These are phyloP conservation scores for Citrus mangshanensis DNA, from an alignment of 345 rosid genomes.

Conservation along the genomic window DNA sequence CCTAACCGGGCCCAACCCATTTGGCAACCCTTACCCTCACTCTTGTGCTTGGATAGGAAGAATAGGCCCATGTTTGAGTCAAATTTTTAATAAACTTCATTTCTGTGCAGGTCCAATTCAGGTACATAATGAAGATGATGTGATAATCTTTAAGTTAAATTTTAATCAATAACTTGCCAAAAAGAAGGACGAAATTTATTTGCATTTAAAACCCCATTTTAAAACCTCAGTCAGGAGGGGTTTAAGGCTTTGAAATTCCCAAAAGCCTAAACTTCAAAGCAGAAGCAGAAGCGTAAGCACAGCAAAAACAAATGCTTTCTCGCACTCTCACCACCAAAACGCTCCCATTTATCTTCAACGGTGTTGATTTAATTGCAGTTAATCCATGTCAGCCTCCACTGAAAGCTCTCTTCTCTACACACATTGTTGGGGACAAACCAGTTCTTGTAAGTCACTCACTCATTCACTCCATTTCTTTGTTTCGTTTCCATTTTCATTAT, in stretches of 20 bases:
- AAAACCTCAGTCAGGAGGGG: neutral
- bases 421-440: slow-evolving; percentile 62
- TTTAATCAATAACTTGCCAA: too few species aligned
- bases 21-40: too few species aligned
- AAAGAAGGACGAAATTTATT: too few species aligned
- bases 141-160: too few species aligned
- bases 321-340: slow-evolving; percentile 14
- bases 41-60: too few species aligned
- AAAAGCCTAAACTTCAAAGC: too few species aligned
- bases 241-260: neutral
- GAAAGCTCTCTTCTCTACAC: slow-evolving; percentile 54
- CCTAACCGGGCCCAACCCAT: too few species aligned
- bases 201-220: neutral
- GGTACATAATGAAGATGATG: too few species aligned
- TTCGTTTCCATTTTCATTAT: neutral
- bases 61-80: too few species aligned
- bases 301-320: slow-evolving; percentile 18
- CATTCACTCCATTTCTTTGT: neutral
- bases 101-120: too few species aligned
- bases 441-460: slow-evolving; percentile 52
- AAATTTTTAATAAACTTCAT: too few species aligned
- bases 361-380: slow-evolving; percentile 26
- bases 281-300: too few species aligned
- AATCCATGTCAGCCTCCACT: slow-evolving; percentile 30
- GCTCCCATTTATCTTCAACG: slow-evolving; percentile 18